A percentile compares a stretch with the other conserved stretches of the same genome.
Conservation (phyloP, 345 rosid species). For the Salix dunnii region DNA sequence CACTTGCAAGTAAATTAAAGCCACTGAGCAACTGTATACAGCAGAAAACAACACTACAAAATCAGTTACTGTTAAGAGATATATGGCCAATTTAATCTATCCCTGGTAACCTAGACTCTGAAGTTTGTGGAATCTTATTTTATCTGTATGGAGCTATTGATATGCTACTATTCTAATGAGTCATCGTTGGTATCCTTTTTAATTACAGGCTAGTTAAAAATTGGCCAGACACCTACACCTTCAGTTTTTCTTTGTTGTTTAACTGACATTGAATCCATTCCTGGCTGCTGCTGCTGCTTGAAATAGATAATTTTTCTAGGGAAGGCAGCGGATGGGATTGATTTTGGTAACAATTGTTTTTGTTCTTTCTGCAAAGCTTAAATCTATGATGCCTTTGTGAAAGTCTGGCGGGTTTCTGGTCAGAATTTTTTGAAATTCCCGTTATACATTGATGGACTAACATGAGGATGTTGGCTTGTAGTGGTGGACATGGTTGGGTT, state of each 20-base stretch:
- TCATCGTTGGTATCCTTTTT: neutral
- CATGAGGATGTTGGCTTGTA: neutral
- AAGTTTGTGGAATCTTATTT: too few species aligned
- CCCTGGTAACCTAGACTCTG: too few species aligned
- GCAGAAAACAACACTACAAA: neutral
- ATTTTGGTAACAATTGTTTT: neutral
- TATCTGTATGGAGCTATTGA: too few species aligned
- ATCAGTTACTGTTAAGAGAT: neutral
- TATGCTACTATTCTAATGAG: neutral
- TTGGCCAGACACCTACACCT: neutral
- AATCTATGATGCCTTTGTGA: neutral
- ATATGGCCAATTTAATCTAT: too few species aligned
- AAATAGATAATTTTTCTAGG: neutral
- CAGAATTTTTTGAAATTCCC: neutral
- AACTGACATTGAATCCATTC: neutral
- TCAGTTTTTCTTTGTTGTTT: too few species aligned
- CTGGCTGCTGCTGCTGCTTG: neutral
- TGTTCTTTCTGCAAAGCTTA: neutral
- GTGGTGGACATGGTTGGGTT: neutral
- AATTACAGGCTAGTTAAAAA: neutral
- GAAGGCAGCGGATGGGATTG: neutral
- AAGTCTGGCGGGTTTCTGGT: neutral
- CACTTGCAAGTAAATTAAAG: neutral
- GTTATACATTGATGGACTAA: neutral
- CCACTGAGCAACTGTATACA: neutral